Evolutionary conservation across 2,329 filamentous ascomycete species (phyloP).

Genomic region (Cryphonectria parasitica): DNA sequence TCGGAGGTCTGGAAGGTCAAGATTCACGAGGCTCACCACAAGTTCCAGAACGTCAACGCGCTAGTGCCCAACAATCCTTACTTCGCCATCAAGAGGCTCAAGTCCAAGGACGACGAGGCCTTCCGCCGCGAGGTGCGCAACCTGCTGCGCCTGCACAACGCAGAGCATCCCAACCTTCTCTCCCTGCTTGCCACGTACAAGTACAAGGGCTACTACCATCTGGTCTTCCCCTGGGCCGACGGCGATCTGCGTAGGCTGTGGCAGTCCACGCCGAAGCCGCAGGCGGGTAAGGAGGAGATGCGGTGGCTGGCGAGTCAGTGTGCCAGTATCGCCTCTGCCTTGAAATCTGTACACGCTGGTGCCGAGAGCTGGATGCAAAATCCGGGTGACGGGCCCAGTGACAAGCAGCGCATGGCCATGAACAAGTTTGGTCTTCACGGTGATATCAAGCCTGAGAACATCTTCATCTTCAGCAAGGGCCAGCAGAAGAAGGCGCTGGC

Average conservation of each 20-base stretch:
- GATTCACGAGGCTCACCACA: conserved; percentile 28
- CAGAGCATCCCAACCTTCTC: conserved; percentile 29
- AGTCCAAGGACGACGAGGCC: conserved; percentile 29
- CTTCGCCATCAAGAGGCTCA: conserved; percentile 29
- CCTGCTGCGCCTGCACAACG: conserved; percentile 28
- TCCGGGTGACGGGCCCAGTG: conserved; percentile 19
- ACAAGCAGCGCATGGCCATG: conserved; percentile 27
- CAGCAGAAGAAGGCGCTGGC: conserved; percentile 25
- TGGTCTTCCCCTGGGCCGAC: conserved; percentile 30
- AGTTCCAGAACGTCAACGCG: conserved; percentile 25
- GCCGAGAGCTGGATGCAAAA: conserved; percentile 28
- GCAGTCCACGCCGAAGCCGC: conserved; percentile 28
- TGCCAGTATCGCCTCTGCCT: conserved; percentile 27
- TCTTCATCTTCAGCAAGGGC: conserved; percentile 29
- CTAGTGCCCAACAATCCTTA: conserved; percentile 27
- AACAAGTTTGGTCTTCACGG: conserved; percentile 30
- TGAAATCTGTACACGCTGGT: conserved; percentile 29
- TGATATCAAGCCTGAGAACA: conserved; percentile 31
- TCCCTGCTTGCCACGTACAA: conserved; percentile 30
- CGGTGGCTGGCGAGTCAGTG: conserved; percentile 30
- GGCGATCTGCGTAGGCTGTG: conserved; percentile 29
- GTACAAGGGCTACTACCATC: conserved; percentile 29
- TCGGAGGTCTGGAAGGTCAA: conserved; percentile 30
- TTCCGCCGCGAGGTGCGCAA: conserved; percentile 30
- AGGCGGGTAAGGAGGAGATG: conserved; percentile 27